Conservation (phyloP, 2,329 filamentous ascomycete genomes). For the Pseudogymnoascus sp. region DNA sequence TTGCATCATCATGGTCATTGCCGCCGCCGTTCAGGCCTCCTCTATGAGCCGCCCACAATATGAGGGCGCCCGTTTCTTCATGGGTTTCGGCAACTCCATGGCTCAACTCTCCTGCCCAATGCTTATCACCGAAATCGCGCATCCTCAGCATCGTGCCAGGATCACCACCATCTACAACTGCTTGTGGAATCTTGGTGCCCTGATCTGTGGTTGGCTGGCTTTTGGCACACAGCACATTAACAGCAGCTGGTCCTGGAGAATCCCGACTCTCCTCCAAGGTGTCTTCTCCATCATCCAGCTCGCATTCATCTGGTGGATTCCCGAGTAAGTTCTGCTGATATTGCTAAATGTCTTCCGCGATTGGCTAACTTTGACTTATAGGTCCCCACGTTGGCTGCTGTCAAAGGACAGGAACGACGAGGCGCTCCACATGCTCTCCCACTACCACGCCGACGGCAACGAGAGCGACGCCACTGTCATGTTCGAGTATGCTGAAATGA, state of each 20-base stretch:
- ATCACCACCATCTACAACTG: conserved; percentile 26
- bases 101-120: conserved; percentile 31
- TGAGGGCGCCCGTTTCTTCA: conserved; percentile 30
- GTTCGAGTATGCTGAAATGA: conserved; percentile 32
- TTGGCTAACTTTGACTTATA: conserved; percentile 33
- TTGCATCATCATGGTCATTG: conserved; percentile 29
- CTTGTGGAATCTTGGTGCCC: conserved; percentile 29
- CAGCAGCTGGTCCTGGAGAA: conserved; percentile 31
- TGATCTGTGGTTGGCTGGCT: conserved; percentile 31
- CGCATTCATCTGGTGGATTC: conserved; percentile 10
- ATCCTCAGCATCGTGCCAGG: conserved; percentile 30
- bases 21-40: conserved; percentile 30
- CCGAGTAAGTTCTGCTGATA: conserved; percentile 24
- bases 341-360: conserved; percentile 49
- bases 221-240: conserved; percentile 29
- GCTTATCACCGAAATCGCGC: conserved; percentile 29
- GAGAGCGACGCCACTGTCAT: conserved; percentile 38
- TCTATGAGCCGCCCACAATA: conserved; percentile 30
- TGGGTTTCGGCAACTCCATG: conserved; percentile 33
- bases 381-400: conserved; percentile 54
- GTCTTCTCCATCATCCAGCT: conserved; percentile 38
- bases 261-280: conserved; percentile 35
- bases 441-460: conserved; percentile 49
- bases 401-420: conserved; percentile 45
- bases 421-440: conserved; percentile 42